Evolutionary conservation across 2,329 filamentous ascomycete genomes (phyloP), one percentile per base, ranked within the genome.

Genomic region (Colletotrichum ledebouriae): DNA sequence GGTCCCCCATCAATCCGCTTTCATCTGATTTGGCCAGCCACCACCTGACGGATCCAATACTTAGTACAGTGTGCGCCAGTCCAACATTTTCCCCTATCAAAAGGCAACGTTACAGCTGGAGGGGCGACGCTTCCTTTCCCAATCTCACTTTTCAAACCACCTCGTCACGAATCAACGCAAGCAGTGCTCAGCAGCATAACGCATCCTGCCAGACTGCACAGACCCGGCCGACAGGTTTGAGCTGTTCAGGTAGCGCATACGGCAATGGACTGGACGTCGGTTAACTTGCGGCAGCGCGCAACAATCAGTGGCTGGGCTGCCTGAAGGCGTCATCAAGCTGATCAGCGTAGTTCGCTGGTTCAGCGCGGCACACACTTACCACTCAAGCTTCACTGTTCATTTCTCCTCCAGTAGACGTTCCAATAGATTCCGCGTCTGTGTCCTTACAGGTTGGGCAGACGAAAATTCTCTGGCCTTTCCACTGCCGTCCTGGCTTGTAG

Each of bases 51-150:
- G 56, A 33, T 60, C 42, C 46, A 20, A 42, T 25, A 17, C 17
- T 17, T 17, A 17, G 37, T 25, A 17, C 17, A 25, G 11, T 22
- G 22, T 29, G 17, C 44, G n/a, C 46, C 4, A 29, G 29, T 29
- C 29, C 29, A 29, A 29, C 29, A 29, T 29, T 7, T 29, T 29
- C 52, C 22, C 46, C 49, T 66, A 59, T 57, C 61, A 60, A 39
- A 29, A 69, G 55, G 66, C 66, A 69, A 69, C 66, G 66, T 69
- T 69, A 60, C 66, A 69, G 11, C 66, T 65, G 66, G 61, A 60
- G 66, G 55, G 66, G 65, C 60, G 47, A 33, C 39, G 47, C 55
- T 50, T 65, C 15, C 25, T 44, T 67, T 41, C 59, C 34, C 42
- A 55, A 42, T 60, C 59, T 41, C 46, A 55, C 25, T 41, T 49